These are phyloP conservation scores for Gleditsia sinensis DNA, from an alignment of 306 rosid species.

Conservation along the genomic window DNA sequence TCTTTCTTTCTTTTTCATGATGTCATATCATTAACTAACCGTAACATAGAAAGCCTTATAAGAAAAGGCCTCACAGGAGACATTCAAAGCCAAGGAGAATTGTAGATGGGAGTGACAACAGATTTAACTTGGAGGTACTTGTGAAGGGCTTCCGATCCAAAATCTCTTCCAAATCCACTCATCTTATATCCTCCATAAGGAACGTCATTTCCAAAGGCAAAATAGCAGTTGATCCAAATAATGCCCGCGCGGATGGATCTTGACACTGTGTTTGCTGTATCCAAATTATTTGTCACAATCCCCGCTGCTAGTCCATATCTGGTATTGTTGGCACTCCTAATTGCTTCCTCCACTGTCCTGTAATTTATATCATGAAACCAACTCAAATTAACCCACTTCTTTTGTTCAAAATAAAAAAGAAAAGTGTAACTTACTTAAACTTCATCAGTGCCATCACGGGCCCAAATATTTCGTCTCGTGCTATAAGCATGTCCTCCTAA, in stretches of 20 bases:
- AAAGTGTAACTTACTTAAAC: conserved; percentile 70
- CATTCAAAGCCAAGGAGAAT: conserved; percentile 85
- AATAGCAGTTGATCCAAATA: conserved; percentile 83
- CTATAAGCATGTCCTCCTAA: conserved; percentile 79
- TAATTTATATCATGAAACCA: no score
- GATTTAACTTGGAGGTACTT: conserved; percentile 78
- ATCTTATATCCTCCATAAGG: conserved; percentile 81
- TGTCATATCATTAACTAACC: background rate
- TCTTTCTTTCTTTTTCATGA: no score
- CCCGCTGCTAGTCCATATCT: conserved; percentile 88
- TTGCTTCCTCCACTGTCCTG: conserved; percentile 84
- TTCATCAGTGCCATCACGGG: conserved; percentile 75
- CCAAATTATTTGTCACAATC: conserved; percentile 66
- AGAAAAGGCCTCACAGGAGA: background rate
- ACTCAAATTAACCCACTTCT: no score
- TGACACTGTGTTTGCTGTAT: conserved; percentile 78
- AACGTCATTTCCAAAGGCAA: conserved; percentile 60
- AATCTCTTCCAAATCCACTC: conserved; percentile 92
- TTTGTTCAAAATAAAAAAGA: no score
- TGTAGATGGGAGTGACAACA: conserved; percentile 74
- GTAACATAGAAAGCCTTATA: no score
- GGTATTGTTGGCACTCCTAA: conserved; percentile 66
- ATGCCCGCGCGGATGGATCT: conserved; percentile 81
- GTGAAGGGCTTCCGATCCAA: conserved; percentile 59
- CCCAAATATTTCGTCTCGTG: conserved; percentile 80